Evolutionary conservation across 371 early-diverging fungal species (phyloP), one percentile per base, ranked within the genome.

Genomic region (Fennellomyces sp.): DNA sequence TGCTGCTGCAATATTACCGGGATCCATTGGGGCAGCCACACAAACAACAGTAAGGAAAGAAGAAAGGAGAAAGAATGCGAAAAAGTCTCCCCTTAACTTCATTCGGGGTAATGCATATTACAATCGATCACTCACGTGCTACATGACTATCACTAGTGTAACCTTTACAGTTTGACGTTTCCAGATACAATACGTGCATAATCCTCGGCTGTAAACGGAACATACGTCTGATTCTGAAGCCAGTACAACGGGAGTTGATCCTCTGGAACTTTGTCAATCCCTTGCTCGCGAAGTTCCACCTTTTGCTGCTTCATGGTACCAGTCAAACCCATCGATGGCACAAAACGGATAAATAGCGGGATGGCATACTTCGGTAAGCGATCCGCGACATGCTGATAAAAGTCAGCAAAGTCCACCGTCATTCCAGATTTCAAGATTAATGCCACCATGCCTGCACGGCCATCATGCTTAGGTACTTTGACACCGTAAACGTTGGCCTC

Each of bases 391-490:
- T 69, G 69, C 7, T 52, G 42, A 15, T 69, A 66, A 15, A 85
- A 57, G 1, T 64, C 70, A 19, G 48, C 58, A 17, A 75, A 63
- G 23, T 74, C 76, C 7, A 90, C 54, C 17, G 73, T 73, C 45
- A 68, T 65, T 13, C 25, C 61, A 2, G 61, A 60, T 23, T 62
- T 56, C 28, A 65, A 60, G 3, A 72, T 27, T 58, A 91, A 63
- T 4, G 88, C 88, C 15, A 88, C 91, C 91, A 91, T 91, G 31
- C 90, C 90, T 3, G 89, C 90, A 41, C 85, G 73, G 13, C 90
- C 90, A 60, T 86, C 87, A 41, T 80, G 73, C 11, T 70, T 54
- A 10, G 83, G 84, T 7, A 85, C 68, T 4, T 61, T 39, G 10
- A 74, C 73, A 2, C 88, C 89, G 53, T 84, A 89, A 0, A 88